Percentiles rank a stretch among this genome's conserved stretches.
These are phyloP conservation scores for Aspergillus pseudoterreus DNA, from an alignment of 2,329 filamentous ascomycete species.

Conservation along the genomic window DNA sequence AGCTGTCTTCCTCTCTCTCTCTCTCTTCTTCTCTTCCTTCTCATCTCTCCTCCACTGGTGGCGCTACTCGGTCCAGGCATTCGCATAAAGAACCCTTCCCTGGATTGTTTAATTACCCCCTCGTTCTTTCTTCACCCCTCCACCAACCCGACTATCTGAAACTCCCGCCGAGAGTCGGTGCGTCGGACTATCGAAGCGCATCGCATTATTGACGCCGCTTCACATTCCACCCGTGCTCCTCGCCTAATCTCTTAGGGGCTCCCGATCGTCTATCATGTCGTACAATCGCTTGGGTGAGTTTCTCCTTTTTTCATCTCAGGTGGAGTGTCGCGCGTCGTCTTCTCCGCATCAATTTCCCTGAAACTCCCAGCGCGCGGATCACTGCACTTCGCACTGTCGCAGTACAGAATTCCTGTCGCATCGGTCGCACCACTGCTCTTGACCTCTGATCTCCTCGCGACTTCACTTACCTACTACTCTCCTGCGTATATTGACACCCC, in stretches of 20 bases:
- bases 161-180: slow-evolving; percentile 10
- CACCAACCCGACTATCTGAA: slow-evolving; percentile 7
- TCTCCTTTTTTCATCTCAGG: slow-evolving; percentile 15
- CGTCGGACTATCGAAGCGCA: slow-evolving; percentile 7
- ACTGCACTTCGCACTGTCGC: not conserved
- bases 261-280: slow-evolving; percentile 43
- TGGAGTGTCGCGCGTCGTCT: slow-evolving; percentile 10
- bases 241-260: slow-evolving; percentile 28
- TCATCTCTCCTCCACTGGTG: not conserved
- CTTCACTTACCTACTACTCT: not conserved
- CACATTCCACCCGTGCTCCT: slow-evolving; percentile 24
- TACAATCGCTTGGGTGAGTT: slow-evolving; percentile 71
- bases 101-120: too few species aligned
- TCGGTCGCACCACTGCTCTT: not conserved
- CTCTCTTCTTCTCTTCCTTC: not conserved
- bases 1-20: not conserved
- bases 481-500: slow-evolving; percentile 18
- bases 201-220: slow-evolving; percentile 2
- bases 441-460: not conserved
- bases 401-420: not conserved
- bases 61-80: not conserved
- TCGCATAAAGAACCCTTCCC: too few species aligned
- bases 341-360: slow-evolving; percentile 19
- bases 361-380: slow-evolving; percentile 14
- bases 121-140: not conserved